Base-by-base conservation (phyloP, 208 protist species). In the Leishmania martiniquensis region DNA sequence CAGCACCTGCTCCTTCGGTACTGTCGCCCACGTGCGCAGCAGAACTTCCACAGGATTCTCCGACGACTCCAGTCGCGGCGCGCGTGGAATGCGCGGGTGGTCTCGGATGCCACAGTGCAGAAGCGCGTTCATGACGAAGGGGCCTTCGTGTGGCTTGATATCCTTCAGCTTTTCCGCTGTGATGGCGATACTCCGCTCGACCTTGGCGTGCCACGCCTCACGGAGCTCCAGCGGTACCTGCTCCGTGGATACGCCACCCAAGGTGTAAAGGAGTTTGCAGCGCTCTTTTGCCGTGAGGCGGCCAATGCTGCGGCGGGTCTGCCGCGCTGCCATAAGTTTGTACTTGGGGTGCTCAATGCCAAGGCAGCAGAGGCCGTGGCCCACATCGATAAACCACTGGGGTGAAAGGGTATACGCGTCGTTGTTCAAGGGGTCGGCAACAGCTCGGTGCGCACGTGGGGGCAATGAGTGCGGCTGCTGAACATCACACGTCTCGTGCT, bases 41-140 rank as follows among this genome's bases (percentile, higher is more conserved):
- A 97, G 74, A 32, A 89, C 80, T n/a, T 97, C 91, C 12, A 94
- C 89, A 4, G 94, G 91, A 81, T 96, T 95, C 55, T 92, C 85
- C 25, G 75, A 67, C 17, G 57, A 71, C 59, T 57, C 78, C 25
- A 80, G 81, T 62, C 68, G 77, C 59, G 78, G 78, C 52, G 78
- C 55, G 39, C 62, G 76, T 22, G 94, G 92, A 75, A 97, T 92
- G 78, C 89, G 87, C 0, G 87, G 87, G 78, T 97, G 94, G 52
- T 95, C 67, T 15, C 72, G 78, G 25, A 95, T 83, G 72, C 90
- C 91, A 62, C 87, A 92, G 77, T 87, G 84, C 17, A 89, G 82
- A 13, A 97, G 83, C 17, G 94, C 92, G 74, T 89, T 89, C 89
- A 94, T 93, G 20, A 95, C 92, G 72, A 85, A 88, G 25, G 93